Base-by-base conservation (phyloP, 345 rosid species). In the Camelina sativa region DNA sequence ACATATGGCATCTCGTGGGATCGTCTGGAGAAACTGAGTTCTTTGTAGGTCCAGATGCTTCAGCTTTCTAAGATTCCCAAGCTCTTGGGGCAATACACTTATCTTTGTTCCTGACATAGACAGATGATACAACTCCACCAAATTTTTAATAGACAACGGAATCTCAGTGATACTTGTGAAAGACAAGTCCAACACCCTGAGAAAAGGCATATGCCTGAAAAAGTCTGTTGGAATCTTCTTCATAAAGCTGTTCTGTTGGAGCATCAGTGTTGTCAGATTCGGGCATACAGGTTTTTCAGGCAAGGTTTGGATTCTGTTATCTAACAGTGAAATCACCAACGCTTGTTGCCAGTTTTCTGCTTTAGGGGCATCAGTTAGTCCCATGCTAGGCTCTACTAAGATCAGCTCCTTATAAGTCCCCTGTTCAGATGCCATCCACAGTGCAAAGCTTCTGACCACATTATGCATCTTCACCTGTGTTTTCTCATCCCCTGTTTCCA, bases 31-130 rank as follows among this genome's bases (percentile, higher is more conserved):
- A 71, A 79, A 73, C 63, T 69, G 77, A 40, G 87, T 84, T 62
- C 89, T 85, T 73, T 80, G 85, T 20, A 86, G 69, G 71, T 84
- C 79, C 43, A 86, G 71, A 68, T 81, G 84, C 76, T 68, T 66
- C 77, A 85, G 73, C 74, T 75, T 81, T 37, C 60, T 62, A 56
- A 85, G 80, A 66, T 64, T 23, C 38, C 84, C 69, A 22, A 86
- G 70, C 57, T 84, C 84, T 11, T 11, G 7, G 4, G 89, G 89
- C 77, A 86, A 72, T 35, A 66, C 66, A 55, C 75, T 32, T 76
- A 86, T 80, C 74, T 80, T 80, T 50, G 89, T 86, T 61, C 83
- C 85, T 7, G 84, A 68, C 66, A 86, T 61, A 50, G 79, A 75
- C 48, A 86, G 75, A 62, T 80, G 77, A 64, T 43, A 71, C 70